Conservation (phyloP, 352 stramenopile species). For the Phytophthora colocasiae region DNA sequence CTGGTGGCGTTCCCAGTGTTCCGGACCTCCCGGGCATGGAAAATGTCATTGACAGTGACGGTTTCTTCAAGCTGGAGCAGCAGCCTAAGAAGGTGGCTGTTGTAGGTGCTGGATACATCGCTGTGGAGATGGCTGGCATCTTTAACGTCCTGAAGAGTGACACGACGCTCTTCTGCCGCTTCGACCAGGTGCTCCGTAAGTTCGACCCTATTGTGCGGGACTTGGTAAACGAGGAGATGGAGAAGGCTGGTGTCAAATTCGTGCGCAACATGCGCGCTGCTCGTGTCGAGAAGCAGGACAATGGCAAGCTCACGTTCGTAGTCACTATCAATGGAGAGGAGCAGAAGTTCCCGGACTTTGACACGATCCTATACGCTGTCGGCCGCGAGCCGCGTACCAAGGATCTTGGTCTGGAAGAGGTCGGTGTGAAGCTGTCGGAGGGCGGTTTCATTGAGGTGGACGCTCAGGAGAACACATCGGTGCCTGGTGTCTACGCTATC, state of each 20-base stretch:
- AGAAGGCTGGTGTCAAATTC: constrained; percentile 73
- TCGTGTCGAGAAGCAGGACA: constrained; percentile 84
- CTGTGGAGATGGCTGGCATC: constrained; percentile 96
- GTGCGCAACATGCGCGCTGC: constrained; percentile 60
- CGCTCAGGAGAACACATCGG: constrained; percentile 91
- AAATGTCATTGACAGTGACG: constrained; percentile 95
- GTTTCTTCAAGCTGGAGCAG: constrained; percentile 96
- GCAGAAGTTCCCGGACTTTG: constrained; percentile 54
- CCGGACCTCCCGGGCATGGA: constrained; percentile 90
- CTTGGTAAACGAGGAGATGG: constrained; percentile 79
- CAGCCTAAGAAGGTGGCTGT: constrained; percentile 93
- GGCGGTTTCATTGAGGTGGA: constrained; percentile 91
- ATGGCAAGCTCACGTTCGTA: constrained; percentile 84
- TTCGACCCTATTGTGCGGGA: constrained; percentile 92
- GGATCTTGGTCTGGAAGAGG: constrained; percentile 78
- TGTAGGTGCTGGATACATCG: constrained; percentile 97
- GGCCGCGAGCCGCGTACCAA: constrained; percentile 92
- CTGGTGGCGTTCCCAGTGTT: constrained; percentile 90
- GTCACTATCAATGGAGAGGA: constrained; percentile 66
- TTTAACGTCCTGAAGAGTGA: constrained; percentile 95
- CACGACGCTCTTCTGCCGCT: constrained; percentile 91
- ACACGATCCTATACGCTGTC: constrained; percentile 72
- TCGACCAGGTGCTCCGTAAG: constrained; percentile 83
- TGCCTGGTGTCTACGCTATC: constrained; percentile 90
- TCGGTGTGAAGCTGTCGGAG: constrained; percentile 83